These are phyloP conservation scores for Cochlearia excelsa DNA, from an alignment of 345 rosid species.

Conservation along the genomic window DNA sequence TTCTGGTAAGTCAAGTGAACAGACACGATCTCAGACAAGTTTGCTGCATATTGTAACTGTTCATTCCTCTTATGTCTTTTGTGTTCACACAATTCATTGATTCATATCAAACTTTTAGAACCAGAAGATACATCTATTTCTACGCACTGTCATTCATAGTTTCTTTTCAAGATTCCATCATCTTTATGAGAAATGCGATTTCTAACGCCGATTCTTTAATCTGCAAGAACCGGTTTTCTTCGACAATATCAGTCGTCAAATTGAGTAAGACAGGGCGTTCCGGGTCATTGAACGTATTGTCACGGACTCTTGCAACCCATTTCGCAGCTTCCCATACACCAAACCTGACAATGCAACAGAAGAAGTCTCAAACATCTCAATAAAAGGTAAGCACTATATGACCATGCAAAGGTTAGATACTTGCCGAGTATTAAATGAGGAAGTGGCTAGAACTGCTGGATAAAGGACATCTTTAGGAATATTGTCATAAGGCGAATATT, in stretches of 20 bases:
- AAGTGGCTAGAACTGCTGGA: constrained; percentile 76
- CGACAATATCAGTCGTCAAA: constrained; percentile 71
- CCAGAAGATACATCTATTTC: too few relatives aligned
- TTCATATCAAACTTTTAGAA: constrained; percentile 18
- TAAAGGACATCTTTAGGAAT: constrained; percentile 67
- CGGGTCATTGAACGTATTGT: constrained; percentile 59
- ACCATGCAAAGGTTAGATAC: constrained; percentile 11
- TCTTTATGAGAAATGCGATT: constrained; percentile 72
- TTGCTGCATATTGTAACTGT: constrained; percentile 26
- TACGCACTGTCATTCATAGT: not conserved
- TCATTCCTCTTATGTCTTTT: constrained; percentile 20
- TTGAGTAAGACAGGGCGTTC: constrained; percentile 67
- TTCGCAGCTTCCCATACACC: constrained; percentile 97
- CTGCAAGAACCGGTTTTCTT: constrained; percentile 76
- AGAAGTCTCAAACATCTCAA: constrained; percentile 14
- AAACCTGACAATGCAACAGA: constrained; percentile 47
- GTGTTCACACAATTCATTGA: constrained; percentile 29
- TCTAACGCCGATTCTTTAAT: constrained; percentile 74
- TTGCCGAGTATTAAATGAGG: constrained; percentile 83
- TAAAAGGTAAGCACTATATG: not conserved
- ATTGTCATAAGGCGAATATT: constrained; percentile 84
- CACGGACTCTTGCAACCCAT: constrained; percentile 85
- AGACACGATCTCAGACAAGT: constrained; percentile 22
- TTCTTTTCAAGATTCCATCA: constrained; percentile 46
- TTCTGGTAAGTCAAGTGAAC: constrained; percentile 28